These are phyloP conservation scores for Fonsecaea multimorphosa DNA, from an alignment of 2,329 filamentous ascomycete genomes.

Conservation along the genomic window DNA sequence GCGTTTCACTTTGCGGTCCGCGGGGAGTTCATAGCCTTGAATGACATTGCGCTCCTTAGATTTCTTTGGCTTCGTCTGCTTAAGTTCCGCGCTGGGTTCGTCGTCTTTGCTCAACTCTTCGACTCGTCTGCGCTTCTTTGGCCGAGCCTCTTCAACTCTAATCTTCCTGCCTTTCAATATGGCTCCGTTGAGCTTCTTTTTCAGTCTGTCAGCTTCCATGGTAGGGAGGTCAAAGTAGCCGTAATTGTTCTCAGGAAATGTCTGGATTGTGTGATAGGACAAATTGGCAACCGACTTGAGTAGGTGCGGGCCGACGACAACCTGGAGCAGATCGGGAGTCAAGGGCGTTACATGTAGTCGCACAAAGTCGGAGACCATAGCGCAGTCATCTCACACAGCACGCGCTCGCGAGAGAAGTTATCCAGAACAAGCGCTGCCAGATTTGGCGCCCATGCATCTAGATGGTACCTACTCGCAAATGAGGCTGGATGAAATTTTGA, in stretches of 20 bases:
- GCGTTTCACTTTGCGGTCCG: slow-evolving; percentile 80
- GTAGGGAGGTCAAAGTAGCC: slow-evolving; percentile 84
- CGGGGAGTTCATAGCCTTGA: slow-evolving; percentile 71
- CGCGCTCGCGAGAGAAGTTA: neutral
- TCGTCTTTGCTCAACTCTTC: slow-evolving; percentile 45
- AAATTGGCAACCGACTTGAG: slow-evolving; percentile 74
- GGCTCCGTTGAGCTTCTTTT: slow-evolving; percentile 86
- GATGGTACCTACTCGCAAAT: neutral
- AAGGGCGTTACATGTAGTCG: slow-evolving; percentile 90
- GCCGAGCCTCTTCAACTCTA: slow-evolving; percentile 78
- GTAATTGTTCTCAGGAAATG: slow-evolving; percentile 88
- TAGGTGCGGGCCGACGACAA: slow-evolving; percentile 72
- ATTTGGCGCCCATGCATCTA: slow-evolving; percentile 1
- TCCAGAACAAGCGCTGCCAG: neutral
- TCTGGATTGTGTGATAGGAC: slow-evolving; percentile 84
- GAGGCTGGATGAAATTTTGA: slow-evolving; percentile 9
- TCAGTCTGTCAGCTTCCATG: slow-evolving; percentile 86
- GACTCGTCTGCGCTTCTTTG: slow-evolving; percentile 60
- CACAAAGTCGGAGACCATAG: slow-evolving; percentile 46
- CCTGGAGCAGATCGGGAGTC: slow-evolving; percentile 71
- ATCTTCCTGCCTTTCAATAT: slow-evolving; percentile 86
- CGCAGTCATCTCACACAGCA: slow-evolving; percentile 26
- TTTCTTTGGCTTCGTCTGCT: slow-evolving; percentile 41
- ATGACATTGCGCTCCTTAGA: slow-evolving; percentile 57
- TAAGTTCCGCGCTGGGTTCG: slow-evolving; percentile 43